phyloP scores from a whole-genome alignment of 257 asterid genomes.

The Fraxinus pennsylvanica region DNA sequence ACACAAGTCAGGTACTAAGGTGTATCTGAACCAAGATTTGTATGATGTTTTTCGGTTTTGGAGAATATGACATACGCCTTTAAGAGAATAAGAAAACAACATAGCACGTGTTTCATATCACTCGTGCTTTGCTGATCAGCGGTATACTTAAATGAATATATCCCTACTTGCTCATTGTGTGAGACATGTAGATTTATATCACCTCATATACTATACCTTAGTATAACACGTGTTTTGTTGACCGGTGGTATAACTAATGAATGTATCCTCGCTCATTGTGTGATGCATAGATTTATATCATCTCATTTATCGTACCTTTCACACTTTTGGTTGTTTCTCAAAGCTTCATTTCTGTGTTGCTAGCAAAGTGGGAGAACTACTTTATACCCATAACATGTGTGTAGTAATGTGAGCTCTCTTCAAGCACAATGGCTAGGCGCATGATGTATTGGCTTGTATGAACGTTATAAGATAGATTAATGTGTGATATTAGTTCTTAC shows the following conservation, averaged over 20 bases:
- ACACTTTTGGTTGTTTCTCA: background rate
- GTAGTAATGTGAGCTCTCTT: background rate
- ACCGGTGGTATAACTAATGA: too few species aligned
- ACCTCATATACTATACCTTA: background rate
- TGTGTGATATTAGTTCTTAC: background rate
- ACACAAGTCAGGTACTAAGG: background rate
- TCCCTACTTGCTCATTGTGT: background rate
- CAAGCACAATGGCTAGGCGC: background rate
- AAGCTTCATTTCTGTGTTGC: background rate
- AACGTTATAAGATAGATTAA: background rate
- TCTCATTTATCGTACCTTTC: too few species aligned
- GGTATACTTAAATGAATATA: background rate
- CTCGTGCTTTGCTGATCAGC: background rate
- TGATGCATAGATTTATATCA: too few species aligned
- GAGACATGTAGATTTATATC: background rate
- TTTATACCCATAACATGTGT: background rate
- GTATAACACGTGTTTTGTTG: background rate
- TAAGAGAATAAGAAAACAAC: too few species aligned
- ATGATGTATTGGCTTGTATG: background rate
- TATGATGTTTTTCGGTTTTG: background rate
- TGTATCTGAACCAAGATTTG: background rate
- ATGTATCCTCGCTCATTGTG: too few species aligned
- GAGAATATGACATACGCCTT: too few species aligned
- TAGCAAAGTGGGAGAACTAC: background rate
- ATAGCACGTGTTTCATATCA: background rate